Conservation (phyloP, 495 filamentous ascomycete genomes). For the Aspergillus indologenus region DNA sequence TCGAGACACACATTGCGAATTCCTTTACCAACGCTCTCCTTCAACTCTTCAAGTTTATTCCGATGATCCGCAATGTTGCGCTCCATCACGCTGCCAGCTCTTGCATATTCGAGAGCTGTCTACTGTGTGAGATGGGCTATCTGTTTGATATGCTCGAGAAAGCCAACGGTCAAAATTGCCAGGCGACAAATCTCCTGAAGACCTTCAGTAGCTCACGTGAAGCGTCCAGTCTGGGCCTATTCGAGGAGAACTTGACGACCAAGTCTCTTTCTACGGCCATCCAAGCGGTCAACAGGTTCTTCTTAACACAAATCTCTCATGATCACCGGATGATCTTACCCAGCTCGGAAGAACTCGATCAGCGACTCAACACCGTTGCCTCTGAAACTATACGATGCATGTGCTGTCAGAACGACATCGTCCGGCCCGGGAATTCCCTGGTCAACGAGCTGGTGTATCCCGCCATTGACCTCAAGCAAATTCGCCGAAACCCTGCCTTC, state of each 20-base stretch:
- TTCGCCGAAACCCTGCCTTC: constrained; percentile 52
- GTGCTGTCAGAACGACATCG: constrained; percentile 75
- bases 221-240: constrained; percentile 65
- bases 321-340: constrained; percentile 64
- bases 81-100: constrained; percentile 83
- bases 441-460: constrained; percentile 86
- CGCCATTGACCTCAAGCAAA: constrained; percentile 43
- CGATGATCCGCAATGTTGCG: constrained; percentile 81
- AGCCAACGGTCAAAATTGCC: constrained; percentile 86
- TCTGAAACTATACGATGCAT: constrained; percentile 69
- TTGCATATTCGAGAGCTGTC: constrained; percentile 76
- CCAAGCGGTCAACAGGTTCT: constrained; percentile 72
- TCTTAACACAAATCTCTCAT: constrained; percentile 67
- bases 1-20: constrained; percentile 95
- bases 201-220: constrained; percentile 76
- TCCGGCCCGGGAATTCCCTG: constrained; percentile 61
- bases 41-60: constrained; percentile 87
- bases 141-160: constrained; percentile 98
- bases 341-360: constrained; percentile 56
- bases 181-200: constrained; percentile 94
- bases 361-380: constrained; percentile 53
- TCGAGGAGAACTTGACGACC: constrained; percentile 77
- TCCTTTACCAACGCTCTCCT: constrained; percentile 93
- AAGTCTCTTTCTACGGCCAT: constrained; percentile 69
- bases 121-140: constrained; percentile 93